Evolutionary conservation across 1,284 basidiomycete species (phyloP).

Genomic region (Stereum hirsutum): DNA sequence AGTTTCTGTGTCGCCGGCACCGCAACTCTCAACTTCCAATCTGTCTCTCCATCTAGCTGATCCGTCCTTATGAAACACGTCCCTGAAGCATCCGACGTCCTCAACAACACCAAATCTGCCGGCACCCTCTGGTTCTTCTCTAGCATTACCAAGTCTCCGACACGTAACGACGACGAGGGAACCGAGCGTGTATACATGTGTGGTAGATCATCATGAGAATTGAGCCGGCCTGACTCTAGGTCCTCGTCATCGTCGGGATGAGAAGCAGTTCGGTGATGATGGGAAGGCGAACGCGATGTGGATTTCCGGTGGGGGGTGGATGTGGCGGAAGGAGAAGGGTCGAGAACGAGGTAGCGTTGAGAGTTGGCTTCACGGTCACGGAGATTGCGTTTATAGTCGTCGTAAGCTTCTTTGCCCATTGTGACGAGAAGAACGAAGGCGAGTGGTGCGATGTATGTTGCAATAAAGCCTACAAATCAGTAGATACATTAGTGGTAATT

Average conservation of each 20-base stretch:
- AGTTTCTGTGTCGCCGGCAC: conserved; percentile 80
- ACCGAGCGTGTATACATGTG: conserved; percentile 74
- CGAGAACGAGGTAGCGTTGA: conserved; percentile 79
- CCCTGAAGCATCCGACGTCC: conserved; percentile 80
- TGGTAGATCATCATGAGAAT: conserved; percentile 28
- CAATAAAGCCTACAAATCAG: conserved; percentile 68
- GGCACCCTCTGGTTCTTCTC: conserved; percentile 98
- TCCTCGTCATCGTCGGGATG: conserved; percentile 12
- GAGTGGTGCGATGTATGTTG: conserved; percentile 93
- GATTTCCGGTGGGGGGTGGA: not conserved
- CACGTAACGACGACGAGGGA: conserved; percentile 83
- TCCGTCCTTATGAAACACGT: conserved; percentile 98
- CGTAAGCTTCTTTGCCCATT: conserved; percentile 98
- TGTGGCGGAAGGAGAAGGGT: conserved; percentile 27
- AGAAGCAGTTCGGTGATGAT: too few species aligned
- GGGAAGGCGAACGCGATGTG: too few species aligned
- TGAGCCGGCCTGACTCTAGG: too few species aligned
- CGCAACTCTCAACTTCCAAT: conserved; percentile 96
- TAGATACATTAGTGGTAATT: not conserved
- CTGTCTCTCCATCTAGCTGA: conserved; percentile 97
- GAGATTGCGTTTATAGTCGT: conserved; percentile 91
- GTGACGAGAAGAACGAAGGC: conserved; percentile 93
- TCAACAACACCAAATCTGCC: conserved; percentile 86
- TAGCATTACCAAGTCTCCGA: conserved; percentile 86
- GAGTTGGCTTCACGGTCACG: conserved; percentile 95